phyloP scores from a whole-genome alignment of 352 stramenopile genomes.

The Phytophthora vignae region DNA sequence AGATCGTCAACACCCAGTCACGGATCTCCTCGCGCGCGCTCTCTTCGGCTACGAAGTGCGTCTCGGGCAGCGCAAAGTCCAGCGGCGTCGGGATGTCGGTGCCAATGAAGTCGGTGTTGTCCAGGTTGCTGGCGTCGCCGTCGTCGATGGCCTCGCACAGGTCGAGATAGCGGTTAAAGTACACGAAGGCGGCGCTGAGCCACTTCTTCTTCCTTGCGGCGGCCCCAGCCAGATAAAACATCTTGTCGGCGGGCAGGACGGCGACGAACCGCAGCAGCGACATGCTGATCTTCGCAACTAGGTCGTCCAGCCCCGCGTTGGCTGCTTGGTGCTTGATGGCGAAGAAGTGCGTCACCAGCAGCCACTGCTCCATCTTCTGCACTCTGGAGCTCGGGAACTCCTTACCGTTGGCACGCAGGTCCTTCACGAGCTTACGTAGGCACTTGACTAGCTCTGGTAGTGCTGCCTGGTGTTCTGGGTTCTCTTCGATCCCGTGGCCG shows the following conservation, averaged over 20 bases:
- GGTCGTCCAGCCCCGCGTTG: constrained; percentile 64
- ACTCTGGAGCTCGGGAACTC: constrained; percentile 57
- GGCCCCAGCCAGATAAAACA: constrained; percentile 92
- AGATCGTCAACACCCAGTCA: constrained; percentile 95
- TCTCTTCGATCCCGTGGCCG: constrained; percentile 50
- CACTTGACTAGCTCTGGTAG: constrained; percentile 77
- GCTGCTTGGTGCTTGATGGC: constrained; percentile 73
- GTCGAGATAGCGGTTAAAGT: constrained; percentile 96
- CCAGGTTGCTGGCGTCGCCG: constrained; percentile 78
- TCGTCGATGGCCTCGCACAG: constrained; percentile 96
- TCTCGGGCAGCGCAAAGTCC: constrained; percentile 77
- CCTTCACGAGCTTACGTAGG: constrained; percentile 76
- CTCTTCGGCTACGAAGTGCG: constrained; percentile 86
- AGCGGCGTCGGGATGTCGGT: constrained; percentile 92
- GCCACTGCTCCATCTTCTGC: constrained; percentile 81
- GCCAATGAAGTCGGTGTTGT: constrained; percentile 95
- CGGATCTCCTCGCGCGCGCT: constrained; percentile 92
- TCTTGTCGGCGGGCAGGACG: constrained; percentile 94
- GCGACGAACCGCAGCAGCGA: constrained; percentile 90
- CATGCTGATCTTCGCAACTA: constrained; percentile 86
- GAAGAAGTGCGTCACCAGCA: constrained; percentile 84
- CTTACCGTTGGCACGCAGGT: constrained; percentile 61
- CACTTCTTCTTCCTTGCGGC: constrained; percentile 89
- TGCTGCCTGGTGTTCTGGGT: constrained; percentile 47
- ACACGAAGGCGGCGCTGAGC: constrained; percentile 94